Evolutionary conservation across 2,329 filamentous ascomycete genomes (phyloP), one percentile per base, ranked within the genome.

Genomic region (Verticillium isaacii): DNA sequence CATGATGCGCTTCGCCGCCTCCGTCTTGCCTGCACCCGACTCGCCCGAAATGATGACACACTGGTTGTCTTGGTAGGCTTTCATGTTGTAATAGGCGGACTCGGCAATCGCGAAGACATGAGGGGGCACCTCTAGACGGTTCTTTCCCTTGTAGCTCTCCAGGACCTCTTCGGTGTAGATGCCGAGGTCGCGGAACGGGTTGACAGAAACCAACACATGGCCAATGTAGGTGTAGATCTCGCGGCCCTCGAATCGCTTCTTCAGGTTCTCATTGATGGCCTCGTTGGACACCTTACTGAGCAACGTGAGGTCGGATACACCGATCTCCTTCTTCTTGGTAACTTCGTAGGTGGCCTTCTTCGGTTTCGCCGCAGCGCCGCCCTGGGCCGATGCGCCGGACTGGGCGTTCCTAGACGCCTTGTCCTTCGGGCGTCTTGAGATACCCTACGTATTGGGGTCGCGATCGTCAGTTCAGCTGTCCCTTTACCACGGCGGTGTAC

Each of bases 221-320:
- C 95, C 95, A 75, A 99, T 99, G 78, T 99, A 99, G 73, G 95
- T 99, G 81, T 99, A 99, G 75, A 99, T 99, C 79, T 99, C 94
- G 76, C 85, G 89, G 83, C 94, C 93, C 74, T 98, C 92, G 77
- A 99, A 99, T 65, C 95, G 89, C 82, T 98, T 96, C 84, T 97
- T 97, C 76, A 99, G 76, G 76, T 99, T 99, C 62, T 98, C 95
- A 80, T 99, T 99, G 82, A 99, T 99, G 64, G 94, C 93, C 77
- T 99, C 95, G 77, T 99, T 98, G 68, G 93, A 97, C 67, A 99
- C 96, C 78, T 98, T 98, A 83, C 93, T 97, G 73, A 99, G 90
- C 71, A 99, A 83, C 4, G 95, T 99, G 74, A 99, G 85, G 82
- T 99, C 95, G 61, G 95, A 97, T 60, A 99, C 95, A 68, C 95